Evolutionary conservation across 2,329 filamentous ascomycete species (phyloP), one percentile per base, ranked within the genome.

Genomic region (Huntiella omanensis): DNA sequence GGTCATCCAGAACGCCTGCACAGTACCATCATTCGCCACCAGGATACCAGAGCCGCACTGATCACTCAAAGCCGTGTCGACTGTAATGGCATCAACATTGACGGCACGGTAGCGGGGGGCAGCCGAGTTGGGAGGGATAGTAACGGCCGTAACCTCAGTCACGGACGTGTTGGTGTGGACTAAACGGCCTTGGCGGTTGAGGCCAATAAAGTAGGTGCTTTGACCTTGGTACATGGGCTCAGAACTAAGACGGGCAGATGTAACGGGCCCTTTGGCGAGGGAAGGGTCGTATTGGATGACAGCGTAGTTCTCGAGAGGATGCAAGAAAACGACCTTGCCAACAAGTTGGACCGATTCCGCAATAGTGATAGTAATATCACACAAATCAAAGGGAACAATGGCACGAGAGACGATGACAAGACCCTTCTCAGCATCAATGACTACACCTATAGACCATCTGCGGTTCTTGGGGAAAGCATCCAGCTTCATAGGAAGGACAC

Each of bases 341-440:
- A 88, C 82, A 8, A 96, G 83, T 47, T 94, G 84, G 56, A 98
- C 85, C 3, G 87, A 94, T 60, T 98, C 91, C 17, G 91, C 91
- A 54, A 98, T 92, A 11, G 91, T 96, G 55, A 98, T 75, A 39
- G 82, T 86, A 54, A 98, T 92, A 57, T 98, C 91, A 62, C 88
- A 96, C 33, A 98, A 75, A 60, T 98, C 86, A 58, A 95, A 95
- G 2, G 91, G 91, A 15, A 98, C 83, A 52, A 95, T 85, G 1
- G 92, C 88, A 57, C 91, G 70, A 1, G 91, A 96, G 46, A 96
- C 88, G 50, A 96, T 74, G 5, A 98, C 91, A 13, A 98, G 70
- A 13, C 91, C 91, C 64, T 95, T 88, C 50, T 92, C 85, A 1
- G 92, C 91, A 62, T 98, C 91, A 51, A 98, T 83, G n/a, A 98